These are phyloP conservation scores for Xylaria sp. DNA, from an alignment of 2,329 filamentous ascomycete genomes.

Conservation along the genomic window DNA sequence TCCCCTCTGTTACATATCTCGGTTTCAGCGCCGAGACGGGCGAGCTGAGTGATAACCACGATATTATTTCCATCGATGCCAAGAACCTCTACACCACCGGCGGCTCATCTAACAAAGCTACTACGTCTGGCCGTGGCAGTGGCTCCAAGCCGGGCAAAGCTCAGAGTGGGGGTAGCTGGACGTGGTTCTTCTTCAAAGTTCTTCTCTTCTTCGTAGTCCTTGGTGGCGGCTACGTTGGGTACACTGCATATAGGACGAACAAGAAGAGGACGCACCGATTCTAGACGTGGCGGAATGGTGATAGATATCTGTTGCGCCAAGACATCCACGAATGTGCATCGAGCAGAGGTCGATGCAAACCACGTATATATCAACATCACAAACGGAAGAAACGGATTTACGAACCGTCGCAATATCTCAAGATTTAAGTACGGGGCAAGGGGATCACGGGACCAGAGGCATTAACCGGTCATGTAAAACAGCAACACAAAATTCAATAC, in stretches of 20 bases:
- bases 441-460: conserved; percentile 33
- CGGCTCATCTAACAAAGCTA: conserved; percentile 52
- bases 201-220: conserved; percentile 73
- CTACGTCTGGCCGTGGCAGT: conserved; percentile 46
- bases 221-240: conserved; percentile 83
- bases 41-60: conserved; percentile 96
- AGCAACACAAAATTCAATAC: conserved; percentile 33
- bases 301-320: neutral
- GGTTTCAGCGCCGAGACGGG: conserved; percentile 89
- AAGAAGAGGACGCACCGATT: conserved; percentile 65
- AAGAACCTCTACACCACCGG: conserved; percentile 82
- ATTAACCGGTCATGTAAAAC: conserved; percentile 38
- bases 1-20: conserved; percentile 78
- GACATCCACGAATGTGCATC: conserved; percentile 13
- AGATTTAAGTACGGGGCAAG: conserved; percentile 27
- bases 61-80: conserved; percentile 85
- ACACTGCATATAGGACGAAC: conserved; percentile 78
- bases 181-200: conserved; percentile 77
- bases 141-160: conserved; percentile 36
- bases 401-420: conserved; percentile 27
- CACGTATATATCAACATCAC: conserved; percentile 36
- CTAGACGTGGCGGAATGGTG: conserved; percentile 40
- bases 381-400: conserved; percentile 25
- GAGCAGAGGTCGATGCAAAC: conserved; percentile 13
- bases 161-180: conserved; percentile 59